Conservation (phyloP, 2,329 filamentous ascomycete species). For the Rhinocladiella mackenziei region DNA sequence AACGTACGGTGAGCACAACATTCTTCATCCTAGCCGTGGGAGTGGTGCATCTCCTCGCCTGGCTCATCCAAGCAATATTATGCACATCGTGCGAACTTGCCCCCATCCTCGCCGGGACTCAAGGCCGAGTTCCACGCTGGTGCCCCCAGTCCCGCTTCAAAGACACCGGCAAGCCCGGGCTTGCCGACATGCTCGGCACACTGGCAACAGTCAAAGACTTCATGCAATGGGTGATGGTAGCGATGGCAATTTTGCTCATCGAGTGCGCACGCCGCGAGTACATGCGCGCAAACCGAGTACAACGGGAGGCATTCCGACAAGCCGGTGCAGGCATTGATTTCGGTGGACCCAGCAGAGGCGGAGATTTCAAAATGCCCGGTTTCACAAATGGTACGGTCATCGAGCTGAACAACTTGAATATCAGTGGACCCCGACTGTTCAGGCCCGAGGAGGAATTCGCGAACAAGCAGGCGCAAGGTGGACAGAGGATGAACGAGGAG, state of each 20-base stretch:
- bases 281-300: conserved; percentile 13
- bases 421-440: conserved; percentile 17
- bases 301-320: conserved; percentile 6
- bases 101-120: conserved; percentile 21
- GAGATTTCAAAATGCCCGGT: conserved; percentile 2
- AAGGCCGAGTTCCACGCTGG: conserved; percentile 23
- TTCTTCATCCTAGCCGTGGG: conserved; percentile 20
- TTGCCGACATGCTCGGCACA: conserved; percentile 53
- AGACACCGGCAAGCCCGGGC: conserved; percentile 13
- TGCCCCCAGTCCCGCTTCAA: conserved; percentile 25
- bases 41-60: conserved; percentile 17
- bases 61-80: conserved; percentile 20
- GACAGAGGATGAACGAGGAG: no score
- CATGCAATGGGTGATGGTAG: conserved; percentile 22
- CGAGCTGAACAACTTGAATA: conserved; percentile 8
- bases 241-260: conserved; percentile 11
- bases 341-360: conserved; percentile 10
- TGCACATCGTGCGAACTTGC: conserved; percentile 26
- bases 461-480: neutral
- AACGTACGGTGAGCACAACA: conserved; percentile 16
- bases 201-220: conserved; percentile 32
- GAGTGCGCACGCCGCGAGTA: conserved; percentile 25
- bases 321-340: conserved; percentile 19
- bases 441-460: conserved; percentile 4
- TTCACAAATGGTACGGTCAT: neutral